Base-by-base conservation (phyloP, 768 basidiomycete genomes). In the Tylopilus vinaceipallidus region DNA sequence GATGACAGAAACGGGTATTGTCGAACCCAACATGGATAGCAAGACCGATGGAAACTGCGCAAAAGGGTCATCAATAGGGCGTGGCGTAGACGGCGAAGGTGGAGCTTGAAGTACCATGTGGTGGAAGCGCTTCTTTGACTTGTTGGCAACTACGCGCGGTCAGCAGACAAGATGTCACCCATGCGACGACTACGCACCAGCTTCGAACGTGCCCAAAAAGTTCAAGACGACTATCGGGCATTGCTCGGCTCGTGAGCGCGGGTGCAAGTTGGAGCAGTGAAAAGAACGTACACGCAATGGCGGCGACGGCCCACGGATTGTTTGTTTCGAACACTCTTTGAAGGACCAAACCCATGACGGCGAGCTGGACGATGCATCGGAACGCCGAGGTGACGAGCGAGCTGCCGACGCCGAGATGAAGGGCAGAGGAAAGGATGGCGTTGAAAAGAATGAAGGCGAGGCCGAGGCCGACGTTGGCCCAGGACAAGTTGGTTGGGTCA, bases 351-450 rank as follows among this genome's bases (percentile, higher is more conserved):
- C 83, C 87, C 52, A 94, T 85, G 13, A 91, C 66, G 14, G 82
- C 80, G 19, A 95, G 79, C 69, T 95, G 92, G 9, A 86, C 69
- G 17, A 89, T 71, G 63, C 92, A 95, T 65, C 92, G 73, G 36
- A 83, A 48, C 0, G 89, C 83, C 0, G 90, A 81, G 8, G 83
- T 78, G 19, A 88, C 58, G 20, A 95, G 77, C 6, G 84, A 83
- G 1, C 73, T 65, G 1, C 84, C 88, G 37, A 93, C 74, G 3
- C 82, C 87, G 17, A 95, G 79, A 5, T 82, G 74, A 51, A 91
- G 78, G 1, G 73, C 55, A 6, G 75, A 69, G 2, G 91, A 92
- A 6, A 92, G 53, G 20, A 80, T 52, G 6, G 84, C 79, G 70
- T 91, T 81, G 62, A 93, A 79, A 33, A 82, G 61, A 61, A 95